Percentiles rank a stretch among this genome's conserved stretches.
These are phyloP conservation scores for Glarea lozoyensis DNA, from an alignment of 495 filamentous ascomycete genomes.

Conservation along the genomic window DNA sequence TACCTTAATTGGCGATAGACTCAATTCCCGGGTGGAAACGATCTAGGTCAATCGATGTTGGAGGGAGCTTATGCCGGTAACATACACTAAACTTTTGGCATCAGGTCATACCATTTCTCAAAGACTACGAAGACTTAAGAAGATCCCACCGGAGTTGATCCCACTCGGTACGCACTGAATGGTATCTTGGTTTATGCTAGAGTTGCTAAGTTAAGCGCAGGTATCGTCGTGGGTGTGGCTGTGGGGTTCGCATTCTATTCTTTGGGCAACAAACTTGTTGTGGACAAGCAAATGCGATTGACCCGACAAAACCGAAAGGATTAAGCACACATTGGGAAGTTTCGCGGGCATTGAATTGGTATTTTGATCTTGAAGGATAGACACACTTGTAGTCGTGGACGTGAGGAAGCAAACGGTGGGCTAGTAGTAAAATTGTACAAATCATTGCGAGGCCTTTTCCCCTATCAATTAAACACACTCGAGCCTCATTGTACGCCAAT, in stretches of 20 bases:
- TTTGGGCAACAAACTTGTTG: conserved; percentile 65
- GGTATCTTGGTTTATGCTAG: background rate
- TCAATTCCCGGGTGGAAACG: background rate
- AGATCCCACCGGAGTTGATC: conserved; percentile 87
- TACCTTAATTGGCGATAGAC: conserved; percentile 14
- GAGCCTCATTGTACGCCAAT: no score
- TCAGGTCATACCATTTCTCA: conserved; percentile 96
- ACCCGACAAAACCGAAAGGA: conserved; percentile 23
- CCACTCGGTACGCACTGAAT: conserved; percentile 67
- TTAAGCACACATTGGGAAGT: no score
- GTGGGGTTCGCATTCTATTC: conserved; percentile 69
- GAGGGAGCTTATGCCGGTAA: no score
- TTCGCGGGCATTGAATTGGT: background rate
- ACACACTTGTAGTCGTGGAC: no score
- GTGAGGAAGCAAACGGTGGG: no score
- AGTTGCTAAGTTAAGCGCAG: conserved; percentile 32
- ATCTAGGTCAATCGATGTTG: background rate
- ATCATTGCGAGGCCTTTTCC: no score
- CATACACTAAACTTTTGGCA: conserved; percentile 11
- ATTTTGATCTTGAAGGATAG: background rate
- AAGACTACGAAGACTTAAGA: conserved; percentile 76
- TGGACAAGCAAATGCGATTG: conserved; percentile 89
- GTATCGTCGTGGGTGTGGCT: conserved; percentile 68
- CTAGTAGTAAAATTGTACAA: conserved; percentile 14
- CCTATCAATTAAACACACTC: no score